phyloP scores from a whole-genome alignment of 2,329 filamentous ascomycete species.

The Ophiostoma sp. region DNA sequence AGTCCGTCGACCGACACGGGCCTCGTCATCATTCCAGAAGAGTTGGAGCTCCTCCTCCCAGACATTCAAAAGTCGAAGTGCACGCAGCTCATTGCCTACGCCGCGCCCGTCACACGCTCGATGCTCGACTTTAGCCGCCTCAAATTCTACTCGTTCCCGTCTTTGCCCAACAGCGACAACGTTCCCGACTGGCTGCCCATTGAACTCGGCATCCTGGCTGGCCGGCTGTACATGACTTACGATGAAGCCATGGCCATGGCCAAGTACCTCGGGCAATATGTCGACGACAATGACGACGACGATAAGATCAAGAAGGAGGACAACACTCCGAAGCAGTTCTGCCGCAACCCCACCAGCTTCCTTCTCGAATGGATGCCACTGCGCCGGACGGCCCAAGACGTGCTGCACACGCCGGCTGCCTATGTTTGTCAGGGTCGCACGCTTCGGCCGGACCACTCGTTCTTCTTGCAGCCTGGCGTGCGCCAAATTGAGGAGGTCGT shows the following conservation, averaged over 20 bases:
- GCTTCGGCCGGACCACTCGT: constrained; percentile 50
- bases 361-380: constrained; percentile 59
- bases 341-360: constrained; percentile 46
- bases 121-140: constrained; percentile 62
- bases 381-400: constrained; percentile 56
- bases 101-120: constrained; percentile 58
- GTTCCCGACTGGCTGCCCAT: constrained; percentile 55
- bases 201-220: constrained; percentile 61
- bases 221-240: constrained; percentile 60
- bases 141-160: constrained; percentile 53
- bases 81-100: constrained; percentile 50
- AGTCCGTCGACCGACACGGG: constrained; percentile 48
- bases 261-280: constrained; percentile 37
- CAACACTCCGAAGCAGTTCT: constrained; percentile 24
- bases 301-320: not conserved
- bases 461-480: constrained; percentile 44
- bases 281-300: constrained; percentile 16
- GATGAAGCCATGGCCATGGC: constrained; percentile 45
- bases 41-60: constrained; percentile 57
- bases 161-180: constrained; percentile 42
- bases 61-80: constrained; percentile 37
- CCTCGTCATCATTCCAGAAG: constrained; percentile 62
- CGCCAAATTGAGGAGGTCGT: not conserved
- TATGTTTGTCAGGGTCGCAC: constrained; percentile 54
- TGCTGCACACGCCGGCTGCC: constrained; percentile 60